Base-by-base conservation (phyloP, 2,329 filamentous ascomycete species). In the Metarhizium guizhouense region DNA sequence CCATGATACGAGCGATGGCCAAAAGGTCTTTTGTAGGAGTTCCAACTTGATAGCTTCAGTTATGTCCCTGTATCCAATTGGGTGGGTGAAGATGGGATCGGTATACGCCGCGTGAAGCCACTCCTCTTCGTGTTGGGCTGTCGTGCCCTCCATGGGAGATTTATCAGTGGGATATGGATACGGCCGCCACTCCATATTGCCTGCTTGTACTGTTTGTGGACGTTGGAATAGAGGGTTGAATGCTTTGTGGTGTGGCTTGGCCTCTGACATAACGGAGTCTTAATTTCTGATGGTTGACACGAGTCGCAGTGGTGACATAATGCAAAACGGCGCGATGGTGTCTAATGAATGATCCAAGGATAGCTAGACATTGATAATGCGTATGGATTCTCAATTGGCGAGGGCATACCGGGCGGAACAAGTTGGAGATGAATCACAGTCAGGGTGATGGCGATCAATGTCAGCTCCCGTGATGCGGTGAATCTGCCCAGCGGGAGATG, bases 1-100 rank as follows among this genome's bases (percentile, higher is more conserved):
- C 59, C 61, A 62, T 47, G 60, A 59, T n/a, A 64, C 59, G 4
- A 68, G 58, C 3, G 63, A 58, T 6, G 60, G 60, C 65, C 66
- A 68, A 45, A 66, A 67, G 52, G 54, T 54, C 2, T 49, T 56
- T 47, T 67, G 60, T 1, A 66, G 47, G 6, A 67, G 56, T 10
- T 55, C 54, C 4, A 62, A 53, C 56, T 63, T 59, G 59, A 42
- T 55, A 56, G 36, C 58, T 54, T 32, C 50, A 32, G 60, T 58
- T 11, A 63, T 56, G 47, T 54, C 55, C 48, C 53, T 54, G 45
- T 57, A 55, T 45, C 55, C 58, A 30, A 57, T 52, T 45, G 36
- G 55, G 49, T 59, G 52, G 51, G 57, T 54, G 47, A 62, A 63
- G 53, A 56, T 54, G 29, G 56, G 60, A 52, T 63, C 61, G 32